Conservation (phyloP, 1,284 basidiomycete genomes). For the Mycena citricolor region DNA sequence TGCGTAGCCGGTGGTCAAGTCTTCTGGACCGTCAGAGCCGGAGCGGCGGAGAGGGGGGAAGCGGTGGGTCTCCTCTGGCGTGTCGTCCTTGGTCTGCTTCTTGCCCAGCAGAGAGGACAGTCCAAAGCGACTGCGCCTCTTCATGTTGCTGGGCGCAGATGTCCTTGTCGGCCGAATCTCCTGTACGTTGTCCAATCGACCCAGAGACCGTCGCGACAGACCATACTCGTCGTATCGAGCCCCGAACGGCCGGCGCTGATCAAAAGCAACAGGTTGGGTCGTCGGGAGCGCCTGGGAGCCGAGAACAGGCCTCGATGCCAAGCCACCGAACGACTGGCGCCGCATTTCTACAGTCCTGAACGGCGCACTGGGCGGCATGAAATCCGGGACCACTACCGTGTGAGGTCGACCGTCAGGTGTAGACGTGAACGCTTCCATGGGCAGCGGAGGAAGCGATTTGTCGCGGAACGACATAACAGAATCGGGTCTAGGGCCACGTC, state of each 20-base stretch:
- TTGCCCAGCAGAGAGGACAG: conserved; percentile 63
- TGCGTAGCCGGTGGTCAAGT: conserved; percentile 41
- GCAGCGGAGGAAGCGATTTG: conserved; percentile 76
- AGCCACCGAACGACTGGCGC: conserved; percentile 73
- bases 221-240: conserved; percentile 66
- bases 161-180: conserved; percentile 35
- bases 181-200: conserved; percentile 50
- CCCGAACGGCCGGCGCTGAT: conserved; percentile 34
- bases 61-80: conserved; percentile 38
- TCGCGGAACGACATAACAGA: conserved; percentile 51
- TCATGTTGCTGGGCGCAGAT: conserved; percentile 40
- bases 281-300: conserved; percentile 47
- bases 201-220: conserved; percentile 56
- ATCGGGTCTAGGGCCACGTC: too few species aligned
- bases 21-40: conserved; percentile 48
- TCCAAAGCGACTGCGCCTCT: conserved; percentile 71
- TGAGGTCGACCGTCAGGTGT: conserved; percentile 57
- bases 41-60: conserved; percentile 46
- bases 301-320: conserved; percentile 54
- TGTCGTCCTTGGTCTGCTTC: conserved; percentile 45
- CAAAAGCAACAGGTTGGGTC: conserved; percentile 31
- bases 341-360: conserved; percentile 59
- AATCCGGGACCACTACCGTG: conserved; percentile 58
- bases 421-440: conserved; percentile 49
- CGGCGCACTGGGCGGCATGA: conserved; percentile 60